Conservation (phyloP, 2,329 filamentous ascomycete genomes). For the Colletotrichum navitas region DNA sequence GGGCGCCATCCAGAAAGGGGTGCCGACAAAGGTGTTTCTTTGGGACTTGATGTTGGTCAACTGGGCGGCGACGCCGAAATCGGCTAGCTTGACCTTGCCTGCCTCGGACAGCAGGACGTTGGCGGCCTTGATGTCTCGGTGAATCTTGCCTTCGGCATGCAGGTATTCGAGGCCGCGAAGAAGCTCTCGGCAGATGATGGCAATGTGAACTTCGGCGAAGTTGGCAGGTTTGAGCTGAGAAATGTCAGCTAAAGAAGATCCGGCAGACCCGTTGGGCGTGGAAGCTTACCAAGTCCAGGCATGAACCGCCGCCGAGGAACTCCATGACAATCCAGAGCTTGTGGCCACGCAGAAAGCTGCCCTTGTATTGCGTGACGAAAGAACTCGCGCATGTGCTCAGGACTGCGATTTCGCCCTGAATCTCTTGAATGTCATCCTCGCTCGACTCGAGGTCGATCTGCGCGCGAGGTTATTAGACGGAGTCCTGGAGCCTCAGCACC, state of each 20-base stretch:
- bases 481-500: background rate
- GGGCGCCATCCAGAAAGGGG: conserved; percentile 97
- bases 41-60: conserved; percentile 98
- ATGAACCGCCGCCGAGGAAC: conserved; percentile 94
- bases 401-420: conserved; percentile 96
- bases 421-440: conserved; percentile 98
- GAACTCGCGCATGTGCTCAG: conserved; percentile 94
- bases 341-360: conserved; percentile 93
- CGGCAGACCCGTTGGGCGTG: conserved; percentile 42
- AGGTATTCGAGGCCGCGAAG: conserved; percentile 92
- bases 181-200: conserved; percentile 93
- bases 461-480: background rate
- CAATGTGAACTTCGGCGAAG: conserved; percentile 91
- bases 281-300: conserved; percentile 83
- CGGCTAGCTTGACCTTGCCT: conserved; percentile 94
- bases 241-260: conserved; percentile 48
- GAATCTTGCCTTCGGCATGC: conserved; percentile 93
- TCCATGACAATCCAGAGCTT: conserved; percentile 99
- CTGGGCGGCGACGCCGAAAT: conserved; percentile 97
- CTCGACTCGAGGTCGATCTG: conserved; percentile 99
- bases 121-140: conserved; percentile 96
- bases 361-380: conserved; percentile 95
- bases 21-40: conserved; percentile 96
- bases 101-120: conserved; percentile 93
- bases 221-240: conserved; percentile 86